These are phyloP conservation scores for Silene noctiflora DNA, from an alignment of 179 eudicot genomes.

Conservation along the genomic window DNA sequence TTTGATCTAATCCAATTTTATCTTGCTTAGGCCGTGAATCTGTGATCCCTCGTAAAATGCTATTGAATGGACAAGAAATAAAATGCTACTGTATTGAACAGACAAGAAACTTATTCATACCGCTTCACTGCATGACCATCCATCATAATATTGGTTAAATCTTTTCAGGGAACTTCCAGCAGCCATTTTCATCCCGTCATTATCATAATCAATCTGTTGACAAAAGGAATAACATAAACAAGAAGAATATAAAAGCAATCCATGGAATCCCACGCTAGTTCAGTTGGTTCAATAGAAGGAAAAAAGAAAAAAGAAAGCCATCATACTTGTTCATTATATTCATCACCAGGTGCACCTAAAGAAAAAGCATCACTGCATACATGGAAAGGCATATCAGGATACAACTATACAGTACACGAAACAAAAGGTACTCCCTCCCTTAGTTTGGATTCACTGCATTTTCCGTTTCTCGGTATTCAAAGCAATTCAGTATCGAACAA, in stretches of 20 bases:
- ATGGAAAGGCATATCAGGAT: not conserved
- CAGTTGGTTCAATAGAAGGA: not conserved
- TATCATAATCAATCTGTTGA: not conserved
- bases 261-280: not conserved
- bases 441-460: too few relatives aligned
- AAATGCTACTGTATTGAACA: not conserved
- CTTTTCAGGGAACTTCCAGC: constrained; percentile 32
- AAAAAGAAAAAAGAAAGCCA: not conserved
- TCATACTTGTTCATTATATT: not conserved
- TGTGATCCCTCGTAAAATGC: not conserved
- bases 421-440: too few relatives aligned
- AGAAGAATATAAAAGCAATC: not conserved
- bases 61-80: not conserved
- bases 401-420: too few relatives aligned
- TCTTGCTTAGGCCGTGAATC: not conserved
- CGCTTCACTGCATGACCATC: constrained; percentile 38
- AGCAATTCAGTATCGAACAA: too few relatives aligned
- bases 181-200: constrained; percentile 14
- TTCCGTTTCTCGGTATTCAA: too few relatives aligned
- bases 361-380: constrained; percentile 7
- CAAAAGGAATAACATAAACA: not conserved
- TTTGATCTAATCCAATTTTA: too few relatives aligned
- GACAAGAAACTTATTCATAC: constrained; percentile 13
- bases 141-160: constrained; percentile 33
- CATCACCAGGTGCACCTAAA: not conserved